Evolutionary conservation across 345 rosid species (phyloP).

Genomic region (Passiflora organensis): DNA sequence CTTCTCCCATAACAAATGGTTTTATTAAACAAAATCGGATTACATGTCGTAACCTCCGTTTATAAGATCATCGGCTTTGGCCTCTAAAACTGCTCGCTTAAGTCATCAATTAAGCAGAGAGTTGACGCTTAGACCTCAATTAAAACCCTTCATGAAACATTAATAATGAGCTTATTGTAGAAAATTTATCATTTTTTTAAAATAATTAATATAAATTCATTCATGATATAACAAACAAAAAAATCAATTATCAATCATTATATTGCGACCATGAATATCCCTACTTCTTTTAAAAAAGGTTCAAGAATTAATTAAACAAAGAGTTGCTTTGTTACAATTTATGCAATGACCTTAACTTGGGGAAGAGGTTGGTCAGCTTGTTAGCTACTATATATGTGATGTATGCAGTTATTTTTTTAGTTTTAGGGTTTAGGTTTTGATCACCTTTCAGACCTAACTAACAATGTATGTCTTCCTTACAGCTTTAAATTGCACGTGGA

Average conservation of each 20-base stretch:
- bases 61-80: too few species aligned
- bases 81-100: too few species aligned
- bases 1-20: background rate
- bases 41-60: background rate
- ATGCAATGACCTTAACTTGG: background rate
- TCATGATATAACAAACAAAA: too few species aligned
- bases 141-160: too few species aligned
- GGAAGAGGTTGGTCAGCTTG: constrained; percentile 1
- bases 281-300: too few species aligned
- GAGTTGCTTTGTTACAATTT: background rate
- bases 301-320: background rate
- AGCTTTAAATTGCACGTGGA: background rate
- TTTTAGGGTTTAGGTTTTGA: background rate
- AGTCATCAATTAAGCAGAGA: too few species aligned
- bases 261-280: background rate
- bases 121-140: too few species aligned
- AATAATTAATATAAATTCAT: too few species aligned
- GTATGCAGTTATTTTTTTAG: background rate
- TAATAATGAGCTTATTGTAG: too few species aligned
- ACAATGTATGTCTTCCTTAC: background rate
- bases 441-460: background rate
- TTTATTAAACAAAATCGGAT: background rate
- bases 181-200: too few species aligned
- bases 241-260: background rate
- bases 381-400: too few species aligned